phyloP scores from a whole-genome alignment of 768 basidiomycete species.

The Suillus bovinus region DNA sequence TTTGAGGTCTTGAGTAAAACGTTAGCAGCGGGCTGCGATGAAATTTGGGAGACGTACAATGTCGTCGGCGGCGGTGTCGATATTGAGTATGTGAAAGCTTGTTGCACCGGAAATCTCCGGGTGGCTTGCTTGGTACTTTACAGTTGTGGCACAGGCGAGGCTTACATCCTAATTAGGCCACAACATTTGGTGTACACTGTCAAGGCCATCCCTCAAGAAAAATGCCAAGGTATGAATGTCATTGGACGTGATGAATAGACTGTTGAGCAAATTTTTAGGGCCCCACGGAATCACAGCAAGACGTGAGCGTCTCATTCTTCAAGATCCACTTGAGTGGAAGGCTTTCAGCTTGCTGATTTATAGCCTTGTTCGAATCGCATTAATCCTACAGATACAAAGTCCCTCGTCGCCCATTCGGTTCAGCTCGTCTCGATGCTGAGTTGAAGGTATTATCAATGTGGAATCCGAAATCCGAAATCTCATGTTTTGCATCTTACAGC shows the following conservation, averaged over 20 bases:
- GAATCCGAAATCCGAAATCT: constrained; percentile 4
- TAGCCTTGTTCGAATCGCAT: constrained; percentile 41
- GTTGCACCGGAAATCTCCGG: constrained; percentile 53
- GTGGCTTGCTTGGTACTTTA: constrained; percentile 67
- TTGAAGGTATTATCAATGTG: constrained; percentile 71
- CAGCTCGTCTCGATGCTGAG: constrained; percentile 98
- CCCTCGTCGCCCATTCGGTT: constrained; percentile 95
- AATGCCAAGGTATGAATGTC: constrained; percentile 79
- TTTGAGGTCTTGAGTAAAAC: constrained; percentile 51
- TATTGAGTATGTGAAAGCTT: constrained; percentile 39
- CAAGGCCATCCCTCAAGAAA: constrained; percentile 54
- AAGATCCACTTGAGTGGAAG: constrained; percentile 74
- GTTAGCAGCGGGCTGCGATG: constrained; percentile 17
- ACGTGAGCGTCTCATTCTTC: constrained; percentile 72
- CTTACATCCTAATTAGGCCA: constrained; percentile 40
- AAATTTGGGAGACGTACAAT: constrained; percentile 40
- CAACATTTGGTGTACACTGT: constrained; percentile 26
- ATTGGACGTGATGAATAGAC: constrained; percentile 14
- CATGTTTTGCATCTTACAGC: constrained; percentile 47
- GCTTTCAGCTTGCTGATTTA: constrained; percentile 61
- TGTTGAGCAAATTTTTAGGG: constrained; percentile 55
- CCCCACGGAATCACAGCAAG: constrained; percentile 91
- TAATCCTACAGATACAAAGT: constrained; percentile 88
- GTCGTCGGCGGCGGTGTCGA: constrained; percentile 50
- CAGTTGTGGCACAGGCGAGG: constrained; percentile 52